Percentiles rank a stretch among this genome's conserved stretches.
Conservation (phyloP, 2,329 filamentous ascomycete species). For the Stachybotrys echinatus region DNA sequence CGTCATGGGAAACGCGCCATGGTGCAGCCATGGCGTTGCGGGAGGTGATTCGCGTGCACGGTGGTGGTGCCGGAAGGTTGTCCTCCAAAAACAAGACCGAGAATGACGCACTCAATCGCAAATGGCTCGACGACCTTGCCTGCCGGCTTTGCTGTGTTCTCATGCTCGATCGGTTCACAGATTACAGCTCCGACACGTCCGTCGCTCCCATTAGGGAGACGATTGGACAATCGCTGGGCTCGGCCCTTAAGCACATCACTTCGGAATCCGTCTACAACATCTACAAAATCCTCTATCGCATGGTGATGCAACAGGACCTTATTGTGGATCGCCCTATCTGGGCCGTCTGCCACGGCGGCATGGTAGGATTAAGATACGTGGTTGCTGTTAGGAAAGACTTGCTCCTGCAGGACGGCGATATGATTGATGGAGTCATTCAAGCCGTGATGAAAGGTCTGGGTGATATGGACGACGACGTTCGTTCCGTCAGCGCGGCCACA, state of each 20-base stretch:
- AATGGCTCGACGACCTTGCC: constrained; percentile 91
- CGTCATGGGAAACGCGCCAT: constrained; percentile 91
- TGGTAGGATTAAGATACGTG: constrained; percentile 93
- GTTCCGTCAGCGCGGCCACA: constrained; percentile 95
- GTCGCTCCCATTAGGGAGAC: constrained; percentile 95
- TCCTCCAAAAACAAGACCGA: constrained; percentile 64
- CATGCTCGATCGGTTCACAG: constrained; percentile 95
- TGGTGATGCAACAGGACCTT: constrained; percentile 87
- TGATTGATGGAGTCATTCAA: constrained; percentile 88
- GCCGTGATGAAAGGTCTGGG: constrained; percentile 93
- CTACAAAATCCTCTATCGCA: constrained; percentile 77
- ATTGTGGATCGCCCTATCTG: constrained; percentile 70
- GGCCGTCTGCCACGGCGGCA: constrained; percentile 96
- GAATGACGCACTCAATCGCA: constrained; percentile 74
- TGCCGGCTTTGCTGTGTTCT: constrained; percentile 92
- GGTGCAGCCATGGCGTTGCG: constrained; percentile 92
- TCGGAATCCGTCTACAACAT: constrained; percentile 74
- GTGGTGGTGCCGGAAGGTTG: constrained; percentile 75
- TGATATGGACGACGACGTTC: constrained; percentile 90
- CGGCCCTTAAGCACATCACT: constrained; percentile 79
- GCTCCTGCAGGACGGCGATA: constrained; percentile 71
- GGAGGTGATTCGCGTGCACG: constrained; percentile 89
- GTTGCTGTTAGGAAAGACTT: constrained; percentile 93
- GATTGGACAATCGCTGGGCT: constrained; percentile 87
- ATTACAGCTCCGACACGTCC: constrained; percentile 96